Conservation (phyloP, 139 green algal genomes). For the Ettlia oleoabundans region DNA sequence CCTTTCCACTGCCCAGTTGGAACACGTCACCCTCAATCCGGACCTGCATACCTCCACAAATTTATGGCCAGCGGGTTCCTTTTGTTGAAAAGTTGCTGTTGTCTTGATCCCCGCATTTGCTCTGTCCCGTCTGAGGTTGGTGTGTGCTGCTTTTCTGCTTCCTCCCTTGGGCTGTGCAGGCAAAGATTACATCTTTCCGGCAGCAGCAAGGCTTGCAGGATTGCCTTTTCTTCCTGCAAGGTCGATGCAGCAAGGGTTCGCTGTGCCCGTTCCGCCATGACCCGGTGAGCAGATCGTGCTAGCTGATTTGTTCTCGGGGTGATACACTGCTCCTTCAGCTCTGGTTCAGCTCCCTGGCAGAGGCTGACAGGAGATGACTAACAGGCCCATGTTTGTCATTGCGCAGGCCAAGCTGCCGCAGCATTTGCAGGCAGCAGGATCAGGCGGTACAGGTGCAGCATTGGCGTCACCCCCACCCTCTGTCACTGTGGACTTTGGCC, state of each 20-base stretch:
- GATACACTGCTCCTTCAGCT: too few species aligned
- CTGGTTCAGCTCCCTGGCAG: too few species aligned
- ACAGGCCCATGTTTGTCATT: background rate
- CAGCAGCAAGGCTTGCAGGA: slow-evolving; percentile 20
- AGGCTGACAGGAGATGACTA: too few species aligned
- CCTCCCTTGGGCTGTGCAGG: background rate
- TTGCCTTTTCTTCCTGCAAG: slow-evolving; percentile 30
- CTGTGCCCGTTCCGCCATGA: slow-evolving; percentile 43
- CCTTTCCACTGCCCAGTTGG: background rate
- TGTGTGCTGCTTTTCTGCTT: background rate
- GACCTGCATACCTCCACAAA: too few species aligned
- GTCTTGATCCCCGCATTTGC: too few species aligned
- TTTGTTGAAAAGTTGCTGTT: too few species aligned
- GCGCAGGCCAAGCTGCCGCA: slow-evolving; percentile 14
- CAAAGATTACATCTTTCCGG: slow-evolving; percentile 8
- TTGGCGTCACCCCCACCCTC: background rate
- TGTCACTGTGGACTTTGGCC: slow-evolving; percentile 11
- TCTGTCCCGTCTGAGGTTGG: background rate
- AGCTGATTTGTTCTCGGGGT: too few species aligned
- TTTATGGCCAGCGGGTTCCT: too few species aligned
- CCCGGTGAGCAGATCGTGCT: too few species aligned
- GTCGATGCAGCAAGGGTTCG: slow-evolving; percentile 26
- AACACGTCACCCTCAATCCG: too few species aligned
- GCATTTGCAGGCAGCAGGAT: background rate
- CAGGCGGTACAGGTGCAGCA: background rate